Percentiles rank a stretch among this genome's conserved stretches.
Evolutionary conservation across 768 basidiomycete genomes (phyloP).

Genomic region (Pleurotus platypus): DNA sequence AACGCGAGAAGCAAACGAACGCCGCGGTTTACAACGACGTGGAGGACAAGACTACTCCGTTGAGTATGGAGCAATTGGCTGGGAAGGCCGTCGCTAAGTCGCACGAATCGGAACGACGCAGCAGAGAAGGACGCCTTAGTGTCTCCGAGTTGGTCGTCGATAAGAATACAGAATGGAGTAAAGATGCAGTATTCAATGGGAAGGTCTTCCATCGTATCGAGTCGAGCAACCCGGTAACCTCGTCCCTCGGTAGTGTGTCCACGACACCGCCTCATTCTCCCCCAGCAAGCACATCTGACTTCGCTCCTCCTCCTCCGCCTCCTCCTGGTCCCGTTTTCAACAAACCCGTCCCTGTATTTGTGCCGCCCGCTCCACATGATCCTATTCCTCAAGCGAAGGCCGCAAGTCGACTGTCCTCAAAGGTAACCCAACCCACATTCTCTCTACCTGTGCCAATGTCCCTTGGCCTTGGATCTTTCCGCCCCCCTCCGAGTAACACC

Average conservation of each 20-base stretch:
- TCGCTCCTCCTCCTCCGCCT: slow-evolving; percentile 8
- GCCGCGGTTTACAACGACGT: slow-evolving; percentile 20
- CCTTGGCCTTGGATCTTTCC: slow-evolving; percentile 36
- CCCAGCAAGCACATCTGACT: slow-evolving; percentile 25
- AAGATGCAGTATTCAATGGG: slow-evolving; percentile 10
- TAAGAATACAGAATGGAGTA: slow-evolving; percentile 24
- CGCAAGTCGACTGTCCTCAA: slow-evolving; percentile 14
- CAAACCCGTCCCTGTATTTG: slow-evolving; percentile 49
- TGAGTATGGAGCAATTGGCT: not conserved
- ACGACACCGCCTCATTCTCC: slow-evolving; percentile 61
- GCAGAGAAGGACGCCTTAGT: slow-evolving; percentile 40
- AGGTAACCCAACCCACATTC: slow-evolving; percentile 32
- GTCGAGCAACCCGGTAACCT: not conserved
- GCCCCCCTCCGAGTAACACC: slow-evolving; percentile 23
- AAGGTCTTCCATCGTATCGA: not conserved
- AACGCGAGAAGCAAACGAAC: slow-evolving; percentile 52
- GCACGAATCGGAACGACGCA: slow-evolving; percentile 1
- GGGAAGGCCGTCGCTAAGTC: not conserved
- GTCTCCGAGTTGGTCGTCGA: slow-evolving; percentile 57
- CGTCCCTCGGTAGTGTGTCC: slow-evolving; percentile 29
- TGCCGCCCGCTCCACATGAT: slow-evolving; percentile 34
- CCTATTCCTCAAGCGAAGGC: slow-evolving; percentile 16
- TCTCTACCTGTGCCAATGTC: slow-evolving; percentile 42
- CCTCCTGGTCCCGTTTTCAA: slow-evolving; percentile 50
- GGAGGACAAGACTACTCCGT: not conserved